phyloP scores from a whole-genome alignment of 257 asterid species.

The Marsdenia floribunda region DNA sequence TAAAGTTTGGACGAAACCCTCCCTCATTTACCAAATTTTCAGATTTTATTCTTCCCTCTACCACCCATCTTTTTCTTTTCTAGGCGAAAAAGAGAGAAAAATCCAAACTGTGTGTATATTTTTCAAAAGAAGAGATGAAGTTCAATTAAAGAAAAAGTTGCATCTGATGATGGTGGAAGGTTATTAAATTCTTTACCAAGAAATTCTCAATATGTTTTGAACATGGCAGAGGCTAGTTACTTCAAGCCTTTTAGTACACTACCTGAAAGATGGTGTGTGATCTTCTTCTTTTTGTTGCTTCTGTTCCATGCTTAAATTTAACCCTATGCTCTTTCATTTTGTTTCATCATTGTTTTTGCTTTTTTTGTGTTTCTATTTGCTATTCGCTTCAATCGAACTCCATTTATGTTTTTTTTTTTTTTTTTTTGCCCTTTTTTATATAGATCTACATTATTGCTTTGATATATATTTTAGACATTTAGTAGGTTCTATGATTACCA shows the following conservation, averaged over 20 bases:
- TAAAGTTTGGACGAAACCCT: too few species aligned
- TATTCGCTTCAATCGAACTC: too few species aligned
- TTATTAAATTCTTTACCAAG: slow-evolving; percentile 54
- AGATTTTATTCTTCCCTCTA: too few species aligned
- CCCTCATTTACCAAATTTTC: too few species aligned
- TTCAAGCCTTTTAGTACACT: slow-evolving; percentile 69
- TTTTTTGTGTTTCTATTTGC: too few species aligned
- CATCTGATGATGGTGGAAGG: slow-evolving; percentile 51
- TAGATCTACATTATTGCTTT: neutral
- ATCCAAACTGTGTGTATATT: too few species aligned
- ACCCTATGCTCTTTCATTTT: too few species aligned
- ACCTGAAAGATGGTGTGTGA: slow-evolving; percentile 55
- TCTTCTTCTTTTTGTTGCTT: neutral
- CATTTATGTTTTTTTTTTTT: too few species aligned
- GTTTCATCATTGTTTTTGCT: neutral
- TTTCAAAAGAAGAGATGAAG: too few species aligned
- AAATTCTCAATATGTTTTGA: slow-evolving; percentile 75
- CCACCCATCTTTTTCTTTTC: too few species aligned
- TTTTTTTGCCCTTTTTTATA: neutral
- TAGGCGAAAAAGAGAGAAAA: too few species aligned
- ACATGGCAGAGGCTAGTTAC: slow-evolving; percentile 96
- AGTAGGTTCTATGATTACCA: neutral
- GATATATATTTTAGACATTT: neutral
- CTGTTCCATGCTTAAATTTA: neutral
- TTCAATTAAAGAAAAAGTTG: too few species aligned